Conservation (phyloP, 306 rosid species). For the Hippophae tibetana region DNA sequence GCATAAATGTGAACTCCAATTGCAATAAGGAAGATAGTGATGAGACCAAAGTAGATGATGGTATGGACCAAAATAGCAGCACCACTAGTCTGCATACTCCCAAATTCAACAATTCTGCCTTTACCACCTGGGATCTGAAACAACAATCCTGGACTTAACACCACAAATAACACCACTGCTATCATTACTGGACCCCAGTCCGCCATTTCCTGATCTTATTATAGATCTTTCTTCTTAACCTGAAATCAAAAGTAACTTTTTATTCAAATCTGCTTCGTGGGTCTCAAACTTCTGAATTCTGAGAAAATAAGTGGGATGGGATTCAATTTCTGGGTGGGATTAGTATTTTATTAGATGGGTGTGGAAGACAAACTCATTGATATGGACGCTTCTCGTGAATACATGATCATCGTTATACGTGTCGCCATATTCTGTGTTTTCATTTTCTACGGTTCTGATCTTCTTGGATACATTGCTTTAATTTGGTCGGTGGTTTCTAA, state of each 20-base stretch:
- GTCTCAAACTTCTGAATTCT: no score
- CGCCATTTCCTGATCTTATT: slow-evolving; percentile 32
- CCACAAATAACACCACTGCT: slow-evolving; percentile 66
- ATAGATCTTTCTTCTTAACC: neutral
- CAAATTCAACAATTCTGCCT: slow-evolving; percentile 53
- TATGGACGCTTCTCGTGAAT: slow-evolving; percentile 1
- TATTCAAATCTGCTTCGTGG: neutral
- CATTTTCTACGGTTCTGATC: slow-evolving; percentile 21
- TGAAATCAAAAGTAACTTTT: neutral
- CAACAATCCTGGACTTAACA: slow-evolving; percentile 56
- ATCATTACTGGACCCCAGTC: slow-evolving; percentile 82
- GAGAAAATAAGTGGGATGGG: neutral
- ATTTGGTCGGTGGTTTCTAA: neutral
- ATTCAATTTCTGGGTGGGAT: no score
- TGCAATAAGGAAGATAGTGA: slow-evolving; percentile 64
- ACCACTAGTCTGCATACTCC: slow-evolving; percentile 69
- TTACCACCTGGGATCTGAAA: slow-evolving; percentile 52
- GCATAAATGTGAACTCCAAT: slow-evolving; percentile 68
- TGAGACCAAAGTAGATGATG: slow-evolving; percentile 69
- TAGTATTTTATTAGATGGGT: no score
- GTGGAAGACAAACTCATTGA: no score
- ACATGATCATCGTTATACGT: neutral
- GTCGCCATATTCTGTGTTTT: neutral
- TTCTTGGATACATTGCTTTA: neutral
- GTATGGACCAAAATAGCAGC: slow-evolving; percentile 68